Base-by-base conservation (phyloP, 2,329 filamentous ascomycete species). In the Aspergillus niger region DNA sequence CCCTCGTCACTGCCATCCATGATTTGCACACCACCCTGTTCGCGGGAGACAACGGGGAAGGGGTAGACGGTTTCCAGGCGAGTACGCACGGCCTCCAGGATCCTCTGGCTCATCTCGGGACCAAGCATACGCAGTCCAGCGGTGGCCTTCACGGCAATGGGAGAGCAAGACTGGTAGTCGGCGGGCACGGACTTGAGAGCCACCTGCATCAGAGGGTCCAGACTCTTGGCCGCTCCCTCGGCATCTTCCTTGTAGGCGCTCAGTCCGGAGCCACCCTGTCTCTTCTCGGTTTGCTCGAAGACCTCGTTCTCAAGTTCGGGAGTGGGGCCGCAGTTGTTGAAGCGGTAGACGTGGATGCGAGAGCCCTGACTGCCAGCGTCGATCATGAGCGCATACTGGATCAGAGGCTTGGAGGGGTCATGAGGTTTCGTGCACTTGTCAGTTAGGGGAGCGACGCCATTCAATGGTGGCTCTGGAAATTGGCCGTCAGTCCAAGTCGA, bases 341-440 rank as follows among this genome's bases (percentile, higher is more conserved):
- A 99, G 75, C 92, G 91, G 84, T 97, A 99, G 61, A 98, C 92
- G 81, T 99, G 96, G 74, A 99, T 97, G 70, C 95, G 90, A 62
- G 95, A 98, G 63, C 95, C 95, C 57, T 95, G 98, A 82, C 93
- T 98, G 70, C 95, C 95, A 51, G 95, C 95, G 78, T 99, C 95
- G 72, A 99, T 91, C 95, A 99, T 99, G 72, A 98, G 86, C 63
- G 95, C 96, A 81, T 98, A 99, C 76, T 99, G 95, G 63, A 97
- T 89, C 67, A 99, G 86, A 53, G 95, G 94, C 81, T 97, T 98
- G 66, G 92, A 89, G 72, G 90, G 88, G 70, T 92, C 91, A 80
- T 85, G 89, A 44, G 95, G 92, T 74, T 89, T 91, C 61, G 88
- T 87, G 84, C 95, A 99, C 79, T 86, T 90, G 47, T 85, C 83